Evolutionary conservation across 2,329 filamentous ascomycete species (phyloP).

Genomic region (Trichophyton benhamiae): DNA sequence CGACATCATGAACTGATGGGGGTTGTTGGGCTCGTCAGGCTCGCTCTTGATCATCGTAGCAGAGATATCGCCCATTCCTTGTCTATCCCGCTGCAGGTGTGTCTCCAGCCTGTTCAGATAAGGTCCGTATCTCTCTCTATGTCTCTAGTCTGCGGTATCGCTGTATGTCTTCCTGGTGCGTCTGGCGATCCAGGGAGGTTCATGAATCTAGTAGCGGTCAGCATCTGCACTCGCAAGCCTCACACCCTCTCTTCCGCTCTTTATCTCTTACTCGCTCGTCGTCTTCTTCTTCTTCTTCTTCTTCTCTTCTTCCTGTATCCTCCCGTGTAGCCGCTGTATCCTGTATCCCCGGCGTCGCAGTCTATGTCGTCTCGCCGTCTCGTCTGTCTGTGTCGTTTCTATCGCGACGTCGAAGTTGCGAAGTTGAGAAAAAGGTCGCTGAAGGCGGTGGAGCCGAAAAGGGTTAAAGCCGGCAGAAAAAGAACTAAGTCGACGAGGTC

Average conservation of each 20-base stretch:
- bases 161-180: neutral
- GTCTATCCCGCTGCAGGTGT: neutral
- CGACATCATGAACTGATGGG: constrained; percentile 37
- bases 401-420: neutral
- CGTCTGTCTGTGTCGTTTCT: neutral
- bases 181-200: neutral
- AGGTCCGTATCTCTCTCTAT: neutral
- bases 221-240: neutral
- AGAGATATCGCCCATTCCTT: constrained; percentile 42
- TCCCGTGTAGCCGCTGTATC: neutral
- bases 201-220: neutral
- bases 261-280: neutral
- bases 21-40: constrained; percentile 48
- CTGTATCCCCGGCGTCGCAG: neutral
- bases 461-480: neutral
- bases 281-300: neutral
- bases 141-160: neutral
- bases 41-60: constrained; percentile 57
- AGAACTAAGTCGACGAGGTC: neutral
- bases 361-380: neutral
- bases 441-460: neutral
- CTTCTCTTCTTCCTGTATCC: neutral
- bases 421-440: neutral
- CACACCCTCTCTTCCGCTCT: too few species aligned
- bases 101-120: neutral